A percentile compares a stretch with the other conserved stretches of the same genome.
Evolutionary conservation across 192 early-diverging fungal genomes (phyloP).

Genomic region (Coemansia sp.): DNA sequence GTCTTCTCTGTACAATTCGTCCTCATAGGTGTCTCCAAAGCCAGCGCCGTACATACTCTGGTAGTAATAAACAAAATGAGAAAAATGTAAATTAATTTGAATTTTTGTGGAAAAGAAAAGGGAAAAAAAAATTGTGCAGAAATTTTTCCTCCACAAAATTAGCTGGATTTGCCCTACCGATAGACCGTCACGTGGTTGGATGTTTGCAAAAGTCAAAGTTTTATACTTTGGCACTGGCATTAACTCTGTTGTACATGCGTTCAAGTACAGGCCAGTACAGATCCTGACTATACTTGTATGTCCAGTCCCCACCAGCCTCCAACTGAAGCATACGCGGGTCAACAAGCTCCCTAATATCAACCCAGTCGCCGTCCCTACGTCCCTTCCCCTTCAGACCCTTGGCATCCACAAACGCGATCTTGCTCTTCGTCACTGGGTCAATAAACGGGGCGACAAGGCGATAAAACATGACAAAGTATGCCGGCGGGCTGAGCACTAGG

Average conservation of each 20-base stretch:
- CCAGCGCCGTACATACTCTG: slow-evolving; percentile 11
- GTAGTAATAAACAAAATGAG: neutral
- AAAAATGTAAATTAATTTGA: slow-evolving; percentile 11
- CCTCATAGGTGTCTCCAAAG: neutral
- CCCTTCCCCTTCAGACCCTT: slow-evolving; percentile 47
- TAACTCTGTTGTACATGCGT: slow-evolving; percentile 14
- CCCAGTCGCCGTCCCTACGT: slow-evolving; percentile 31
- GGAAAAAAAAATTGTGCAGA: neutral
- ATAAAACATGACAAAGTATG: slow-evolving; percentile 83
- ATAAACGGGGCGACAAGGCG: slow-evolving; percentile 86
- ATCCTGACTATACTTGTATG: slow-evolving; percentile 68
- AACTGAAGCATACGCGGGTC: slow-evolving; percentile 54
- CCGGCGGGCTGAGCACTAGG: slow-evolving; percentile 76
- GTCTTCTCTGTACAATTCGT: slow-evolving; percentile 6
- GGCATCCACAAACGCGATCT: slow-evolving; percentile 80
- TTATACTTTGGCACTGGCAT: neutral
- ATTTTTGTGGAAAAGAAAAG: neutral
- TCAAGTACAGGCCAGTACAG: slow-evolving; percentile 66
- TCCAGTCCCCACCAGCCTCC: slow-evolving; percentile 70
- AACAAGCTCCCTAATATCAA: slow-evolving; percentile 32
- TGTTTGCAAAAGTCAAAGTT: neutral
- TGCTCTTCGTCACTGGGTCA: slow-evolving; percentile 84
- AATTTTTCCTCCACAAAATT: neutral
- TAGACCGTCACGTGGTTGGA: neutral
- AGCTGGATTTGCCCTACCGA: neutral